These are phyloP conservation scores for Clavaria fumosa DNA, from an alignment of 768 basidiomycete species.

Conservation along the genomic window DNA sequence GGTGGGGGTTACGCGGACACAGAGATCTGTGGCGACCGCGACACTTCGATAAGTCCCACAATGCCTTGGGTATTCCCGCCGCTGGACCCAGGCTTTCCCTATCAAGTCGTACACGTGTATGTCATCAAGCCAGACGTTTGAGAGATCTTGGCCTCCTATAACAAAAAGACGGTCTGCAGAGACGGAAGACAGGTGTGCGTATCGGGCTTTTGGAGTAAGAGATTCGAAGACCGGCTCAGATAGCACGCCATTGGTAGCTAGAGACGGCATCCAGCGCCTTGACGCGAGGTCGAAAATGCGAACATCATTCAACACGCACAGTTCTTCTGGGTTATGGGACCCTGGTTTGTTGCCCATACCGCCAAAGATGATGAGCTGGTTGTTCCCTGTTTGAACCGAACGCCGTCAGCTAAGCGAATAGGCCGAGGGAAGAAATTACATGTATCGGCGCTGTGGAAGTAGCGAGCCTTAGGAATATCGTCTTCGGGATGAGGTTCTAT, in stretches of 20 bases:
- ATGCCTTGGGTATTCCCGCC: slow-evolving; percentile 75
- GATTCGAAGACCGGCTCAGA: slow-evolving; percentile 27
- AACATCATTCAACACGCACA: slow-evolving; percentile 87
- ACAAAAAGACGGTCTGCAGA: slow-evolving; percentile 75
- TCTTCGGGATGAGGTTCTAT: slow-evolving; percentile 46
- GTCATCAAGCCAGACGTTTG: slow-evolving; percentile 88
- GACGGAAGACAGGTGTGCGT: slow-evolving; percentile 87
- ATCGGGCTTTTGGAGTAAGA: slow-evolving; percentile 68
- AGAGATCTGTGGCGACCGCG: slow-evolving; percentile 56
- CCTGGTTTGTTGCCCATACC: slow-evolving; percentile 82
- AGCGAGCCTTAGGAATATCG: slow-evolving; percentile 66
- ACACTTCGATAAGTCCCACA: slow-evolving; percentile 94
- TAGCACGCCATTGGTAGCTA: slow-evolving; percentile 13
- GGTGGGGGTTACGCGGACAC: slow-evolving; percentile 55
- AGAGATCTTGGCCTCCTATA: slow-evolving; percentile 90
- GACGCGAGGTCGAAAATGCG: slow-evolving; percentile 71
- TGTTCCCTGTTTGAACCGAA: slow-evolving; percentile 47
- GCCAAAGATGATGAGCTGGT: slow-evolving; percentile 84
- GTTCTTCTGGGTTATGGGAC: slow-evolving; percentile 55
- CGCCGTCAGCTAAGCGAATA: no score
- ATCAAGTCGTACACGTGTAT: slow-evolving; percentile 78
- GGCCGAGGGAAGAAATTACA: slow-evolving; percentile 30
- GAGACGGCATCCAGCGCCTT: slow-evolving; percentile 52
- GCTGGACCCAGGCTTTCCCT: slow-evolving; percentile 60
- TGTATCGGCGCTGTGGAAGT: slow-evolving; percentile 87